phyloP scores from a whole-genome alignment of 768 basidiomycete species.

The Coprinopsis marcescibilis region DNA sequence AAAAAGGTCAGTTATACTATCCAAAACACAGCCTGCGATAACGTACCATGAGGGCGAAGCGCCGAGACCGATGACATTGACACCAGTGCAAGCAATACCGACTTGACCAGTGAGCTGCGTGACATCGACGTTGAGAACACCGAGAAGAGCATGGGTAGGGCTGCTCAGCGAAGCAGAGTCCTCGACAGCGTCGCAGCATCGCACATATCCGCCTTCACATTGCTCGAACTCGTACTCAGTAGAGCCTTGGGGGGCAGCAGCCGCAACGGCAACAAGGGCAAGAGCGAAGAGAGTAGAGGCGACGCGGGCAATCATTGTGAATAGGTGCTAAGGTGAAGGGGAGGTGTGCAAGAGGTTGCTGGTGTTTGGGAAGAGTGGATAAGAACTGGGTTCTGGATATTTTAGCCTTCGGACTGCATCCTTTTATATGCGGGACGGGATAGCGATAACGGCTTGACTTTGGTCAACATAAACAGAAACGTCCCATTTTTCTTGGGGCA shows the following conservation, averaged over 20 bases:
- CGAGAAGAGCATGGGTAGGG: background rate
- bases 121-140: slow-evolving; percentile 9
- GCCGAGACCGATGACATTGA: slow-evolving; percentile 17
- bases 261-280: background rate
- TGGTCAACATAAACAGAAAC: no score
- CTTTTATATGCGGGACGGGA: no score
- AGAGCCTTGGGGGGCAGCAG: background rate
- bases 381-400: no score
- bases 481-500: no score
- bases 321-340: no score
- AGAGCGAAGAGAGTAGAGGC: background rate
- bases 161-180: background rate
- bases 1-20: background rate
- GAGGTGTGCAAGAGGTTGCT: no score
- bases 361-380: no score
- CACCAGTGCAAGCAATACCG: slow-evolving; percentile 20
- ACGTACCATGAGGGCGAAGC: slow-evolving; percentile 18
- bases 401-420: no score
- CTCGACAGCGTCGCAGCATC: background rate
- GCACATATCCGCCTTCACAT: slow-evolving; percentile 1
- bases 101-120: slow-evolving; percentile 12
- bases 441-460: no score
- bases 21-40: background rate
- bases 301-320: slow-evolving; percentile 6
- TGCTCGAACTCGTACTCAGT: background rate